Evolutionary conservation across 768 basidiomycete species (phyloP).

Genomic region (Artomyces pyxidatus): DNA sequence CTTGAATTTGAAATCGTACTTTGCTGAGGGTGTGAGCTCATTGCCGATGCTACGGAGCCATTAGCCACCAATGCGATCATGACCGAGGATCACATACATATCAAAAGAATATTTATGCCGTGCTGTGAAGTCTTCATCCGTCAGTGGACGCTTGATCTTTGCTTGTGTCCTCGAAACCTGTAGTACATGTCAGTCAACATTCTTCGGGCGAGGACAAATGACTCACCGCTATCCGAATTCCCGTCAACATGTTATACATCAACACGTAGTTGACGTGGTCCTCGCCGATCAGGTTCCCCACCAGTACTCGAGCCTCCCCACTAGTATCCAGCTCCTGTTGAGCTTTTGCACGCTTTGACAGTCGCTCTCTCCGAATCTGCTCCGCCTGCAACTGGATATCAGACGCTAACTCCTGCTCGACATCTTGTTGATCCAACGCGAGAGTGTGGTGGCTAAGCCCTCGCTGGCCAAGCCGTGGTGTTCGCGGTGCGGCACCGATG

Average conservation of each 20-base stretch:
- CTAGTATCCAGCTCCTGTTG: conserved; percentile 54
- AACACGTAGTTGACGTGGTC: conserved; percentile 97
- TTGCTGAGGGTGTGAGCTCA: conserved; percentile 94
- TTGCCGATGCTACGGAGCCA: conserved; percentile 68
- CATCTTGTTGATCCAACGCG: conserved; percentile 30
- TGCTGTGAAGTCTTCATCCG: conserved; percentile 79
- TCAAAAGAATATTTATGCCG: conserved; percentile 96
- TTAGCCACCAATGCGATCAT: conserved; percentile 1
- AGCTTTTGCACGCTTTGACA: conserved; percentile 61
- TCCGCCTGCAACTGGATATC: conserved; percentile 90
- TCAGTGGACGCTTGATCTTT: conserved; percentile 81
- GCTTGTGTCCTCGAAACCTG: conserved; percentile 95
- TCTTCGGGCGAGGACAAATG: neutral
- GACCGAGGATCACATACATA: conserved; percentile 50
- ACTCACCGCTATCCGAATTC: conserved; percentile 88
- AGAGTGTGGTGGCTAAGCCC: conserved; percentile 25
- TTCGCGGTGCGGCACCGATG: conserved; percentile 40
- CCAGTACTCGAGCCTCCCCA: conserved; percentile 34
- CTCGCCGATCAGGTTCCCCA: conserved; percentile 96
- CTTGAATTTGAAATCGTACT: conserved; percentile 99
- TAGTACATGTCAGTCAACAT: conserved; percentile 7
- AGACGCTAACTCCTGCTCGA: conserved; percentile 52
- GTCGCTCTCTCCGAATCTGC: conserved; percentile 71
- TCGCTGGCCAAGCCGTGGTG: conserved; percentile 8
- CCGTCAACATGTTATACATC: conserved; percentile 99